A percentile compares a stretch with the other conserved stretches of the same genome.
Conservation (phyloP, 2,329 filamentous ascomycete genomes). For the Chaetomiaceae sp. region DNA sequence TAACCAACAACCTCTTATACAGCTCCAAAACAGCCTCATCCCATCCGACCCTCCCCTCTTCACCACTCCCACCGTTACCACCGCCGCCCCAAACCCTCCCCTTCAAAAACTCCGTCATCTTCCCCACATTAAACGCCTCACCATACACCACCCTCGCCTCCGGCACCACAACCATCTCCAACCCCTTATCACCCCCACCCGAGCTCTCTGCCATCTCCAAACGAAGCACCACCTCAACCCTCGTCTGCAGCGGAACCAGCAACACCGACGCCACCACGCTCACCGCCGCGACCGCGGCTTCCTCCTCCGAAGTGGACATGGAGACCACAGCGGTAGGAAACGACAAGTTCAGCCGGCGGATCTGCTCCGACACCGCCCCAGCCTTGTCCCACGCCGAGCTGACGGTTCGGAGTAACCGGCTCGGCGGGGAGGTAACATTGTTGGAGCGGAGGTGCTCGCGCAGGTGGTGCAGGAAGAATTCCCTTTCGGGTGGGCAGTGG, state of each 20-base stretch:
- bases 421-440: conserved; percentile 50
- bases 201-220: conserved; percentile 42
- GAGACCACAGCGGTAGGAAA: conserved; percentile 56
- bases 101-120: conserved; percentile 67
- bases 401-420: conserved; percentile 55
- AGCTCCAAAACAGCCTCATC: conserved; percentile 53
- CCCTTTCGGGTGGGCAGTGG: conserved; percentile 60
- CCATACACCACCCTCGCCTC: conserved; percentile 67
- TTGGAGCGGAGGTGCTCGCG: conserved; percentile 59
- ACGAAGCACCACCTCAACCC: conserved; percentile 59
- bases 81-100: conserved; percentile 44
- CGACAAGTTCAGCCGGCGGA: conserved; percentile 57
- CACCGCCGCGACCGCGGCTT: conserved; percentile 52
- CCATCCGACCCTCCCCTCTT: conserved; percentile 42
- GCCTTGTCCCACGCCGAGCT: conserved; percentile 64
- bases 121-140: conserved; percentile 69
- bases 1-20: conserved; percentile 50
- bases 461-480: conserved; percentile 72
- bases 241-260: conserved; percentile 61
- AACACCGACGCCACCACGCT: conserved; percentile 57
- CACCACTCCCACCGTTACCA: conserved; percentile 33
- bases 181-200: conserved; percentile 37
- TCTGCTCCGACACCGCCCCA: conserved; percentile 52
- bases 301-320: conserved; percentile 17
- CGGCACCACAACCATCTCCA: conserved; percentile 51